A percentile compares a stretch with the other conserved stretches of the same genome.
These are phyloP conservation scores for Pythium folliculosum DNA, from an alignment of 352 stramenopile species.

Conservation along the genomic window DNA sequence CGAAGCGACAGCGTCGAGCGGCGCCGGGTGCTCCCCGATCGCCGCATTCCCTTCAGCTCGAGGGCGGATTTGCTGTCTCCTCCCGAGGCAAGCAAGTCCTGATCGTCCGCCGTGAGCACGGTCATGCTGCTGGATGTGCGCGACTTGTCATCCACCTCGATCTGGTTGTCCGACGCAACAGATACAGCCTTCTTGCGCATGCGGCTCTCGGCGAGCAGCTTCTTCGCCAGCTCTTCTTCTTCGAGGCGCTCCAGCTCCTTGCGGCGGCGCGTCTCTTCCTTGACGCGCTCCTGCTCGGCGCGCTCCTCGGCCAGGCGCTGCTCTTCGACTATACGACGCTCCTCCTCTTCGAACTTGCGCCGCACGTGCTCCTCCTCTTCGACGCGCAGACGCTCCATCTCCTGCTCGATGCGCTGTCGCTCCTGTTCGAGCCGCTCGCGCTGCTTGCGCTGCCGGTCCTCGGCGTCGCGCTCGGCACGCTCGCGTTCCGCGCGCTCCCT, in stretches of 20 bases:
- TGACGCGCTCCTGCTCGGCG: constrained; percentile 11
- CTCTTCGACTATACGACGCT: constrained; percentile 9
- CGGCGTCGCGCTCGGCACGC: constrained; percentile 3
- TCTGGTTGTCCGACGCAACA: constrained; percentile 13
- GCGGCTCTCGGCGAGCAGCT: not conserved
- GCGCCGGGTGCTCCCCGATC: not conserved
- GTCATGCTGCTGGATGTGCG: constrained; percentile 14
- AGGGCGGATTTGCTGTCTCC: constrained; percentile 3
- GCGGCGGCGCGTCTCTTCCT: constrained; percentile 19
- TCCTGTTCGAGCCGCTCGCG: constrained; percentile 25
- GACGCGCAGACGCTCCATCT: constrained; percentile 21
- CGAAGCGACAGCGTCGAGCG: constrained; percentile 22
- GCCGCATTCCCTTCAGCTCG: not conserved
- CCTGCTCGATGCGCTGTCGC: constrained; percentile 23
- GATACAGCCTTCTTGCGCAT: constrained; percentile 18
- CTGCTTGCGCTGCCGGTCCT: constrained; percentile 16
- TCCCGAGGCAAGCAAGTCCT: not conserved
- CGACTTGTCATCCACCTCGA: not conserved
- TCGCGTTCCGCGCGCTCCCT: not conserved
- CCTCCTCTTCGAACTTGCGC: constrained; percentile 25
- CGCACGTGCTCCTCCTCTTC: constrained; percentile 24
- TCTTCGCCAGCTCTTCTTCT: constrained; percentile 18
- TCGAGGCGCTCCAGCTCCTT: constrained; percentile 14
- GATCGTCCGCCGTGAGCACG: constrained; percentile 4
- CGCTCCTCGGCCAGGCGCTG: constrained; percentile 9